These are phyloP conservation scores for Fusarium goolgardi DNA, from an alignment of 2,329 filamentous ascomycete genomes.

Conservation along the genomic window DNA sequence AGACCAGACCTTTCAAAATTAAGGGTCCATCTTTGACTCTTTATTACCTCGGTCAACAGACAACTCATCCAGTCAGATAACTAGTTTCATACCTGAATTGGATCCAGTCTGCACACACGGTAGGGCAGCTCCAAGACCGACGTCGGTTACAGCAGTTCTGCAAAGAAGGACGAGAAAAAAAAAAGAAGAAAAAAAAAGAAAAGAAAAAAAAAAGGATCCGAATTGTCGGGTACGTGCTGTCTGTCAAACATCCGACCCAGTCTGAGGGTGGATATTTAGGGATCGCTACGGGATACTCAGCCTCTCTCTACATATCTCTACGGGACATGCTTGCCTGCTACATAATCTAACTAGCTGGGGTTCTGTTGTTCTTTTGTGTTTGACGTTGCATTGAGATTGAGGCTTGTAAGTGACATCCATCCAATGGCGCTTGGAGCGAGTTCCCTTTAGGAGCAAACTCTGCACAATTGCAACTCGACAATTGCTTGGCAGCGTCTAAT, in stretches of 20 bases:
- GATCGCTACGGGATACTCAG: constrained; percentile 1
- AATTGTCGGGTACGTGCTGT: constrained; percentile 36
- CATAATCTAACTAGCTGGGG: not conserved
- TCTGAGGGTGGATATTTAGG: not conserved
- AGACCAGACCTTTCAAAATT: constrained; percentile 15
- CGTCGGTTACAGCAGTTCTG: constrained; percentile 17
- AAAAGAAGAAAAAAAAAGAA: constrained; percentile 3
- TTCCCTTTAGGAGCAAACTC: constrained; percentile 17
- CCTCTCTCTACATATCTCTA: not conserved
- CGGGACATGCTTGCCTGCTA: not conserved
- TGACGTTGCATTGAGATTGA: constrained; percentile 23
- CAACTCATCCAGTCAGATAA: constrained; percentile 4
- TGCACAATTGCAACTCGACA: constrained; percentile 10
- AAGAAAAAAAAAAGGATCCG: constrained; percentile 26
- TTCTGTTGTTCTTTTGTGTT: not conserved
- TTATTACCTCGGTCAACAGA: not conserved
- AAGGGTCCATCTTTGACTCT: constrained; percentile 26
- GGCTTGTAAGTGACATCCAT: constrained; percentile 39
- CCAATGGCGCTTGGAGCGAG: constrained; percentile 22
- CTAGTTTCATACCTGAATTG: constrained; percentile 1
- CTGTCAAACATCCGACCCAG: constrained; percentile 2
- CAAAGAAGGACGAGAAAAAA: constrained; percentile 5
- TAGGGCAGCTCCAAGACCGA: constrained; percentile 20
- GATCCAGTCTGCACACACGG: constrained; percentile 2
- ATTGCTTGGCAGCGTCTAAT: constrained; percentile 20